Conservation (phyloP, 306 rosid genomes). For the Prunus davidiana region DNA sequence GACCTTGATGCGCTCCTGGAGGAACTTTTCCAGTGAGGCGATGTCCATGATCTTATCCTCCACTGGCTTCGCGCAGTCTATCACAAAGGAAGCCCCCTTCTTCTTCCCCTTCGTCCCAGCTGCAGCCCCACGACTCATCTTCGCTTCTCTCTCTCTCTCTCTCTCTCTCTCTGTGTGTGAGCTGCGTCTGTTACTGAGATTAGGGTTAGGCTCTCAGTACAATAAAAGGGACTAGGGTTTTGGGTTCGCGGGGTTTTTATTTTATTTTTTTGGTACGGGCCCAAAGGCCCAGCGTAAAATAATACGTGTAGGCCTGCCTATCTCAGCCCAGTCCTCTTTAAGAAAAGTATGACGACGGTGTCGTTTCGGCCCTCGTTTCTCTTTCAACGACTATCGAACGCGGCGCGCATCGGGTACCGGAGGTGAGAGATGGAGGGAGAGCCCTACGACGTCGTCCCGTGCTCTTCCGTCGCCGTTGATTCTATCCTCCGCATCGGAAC, state of each 20-base stretch:
- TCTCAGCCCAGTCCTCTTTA: not conserved
- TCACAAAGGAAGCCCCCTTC: conserved; percentile 76
- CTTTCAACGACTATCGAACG: not conserved
- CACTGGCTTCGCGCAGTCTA: conserved; percentile 90
- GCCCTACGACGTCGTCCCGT: conserved; percentile 45
- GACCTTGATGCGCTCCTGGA: conserved; percentile 91
- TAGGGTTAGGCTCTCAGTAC: not conserved
- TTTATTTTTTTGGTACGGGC: not conserved
- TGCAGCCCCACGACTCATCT: conserved; percentile 83
- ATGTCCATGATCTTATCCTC: conserved; percentile 98
- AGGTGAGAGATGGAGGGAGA: conserved; percentile 49
- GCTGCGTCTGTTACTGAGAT: not conserved
- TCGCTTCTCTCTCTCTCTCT: conserved; percentile 12
- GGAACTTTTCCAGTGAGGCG: conserved; percentile 92
- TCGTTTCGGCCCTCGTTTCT: not conserved
- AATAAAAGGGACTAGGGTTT: conserved; percentile 5
- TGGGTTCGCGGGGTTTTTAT: not conserved
- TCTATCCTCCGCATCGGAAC: conserved; percentile 61
- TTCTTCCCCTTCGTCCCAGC: conserved; percentile 88
- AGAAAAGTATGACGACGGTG: not conserved
- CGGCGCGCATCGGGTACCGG: not conserved
- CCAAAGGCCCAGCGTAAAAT: not conserved
- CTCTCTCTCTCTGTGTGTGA: not conserved
- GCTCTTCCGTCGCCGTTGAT: conserved; percentile 64
- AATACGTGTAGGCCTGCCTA: not conserved